These are phyloP conservation scores for Stevia rebaudiana DNA, from an alignment of 140 eudicot genomes.

Conservation along the genomic window DNA sequence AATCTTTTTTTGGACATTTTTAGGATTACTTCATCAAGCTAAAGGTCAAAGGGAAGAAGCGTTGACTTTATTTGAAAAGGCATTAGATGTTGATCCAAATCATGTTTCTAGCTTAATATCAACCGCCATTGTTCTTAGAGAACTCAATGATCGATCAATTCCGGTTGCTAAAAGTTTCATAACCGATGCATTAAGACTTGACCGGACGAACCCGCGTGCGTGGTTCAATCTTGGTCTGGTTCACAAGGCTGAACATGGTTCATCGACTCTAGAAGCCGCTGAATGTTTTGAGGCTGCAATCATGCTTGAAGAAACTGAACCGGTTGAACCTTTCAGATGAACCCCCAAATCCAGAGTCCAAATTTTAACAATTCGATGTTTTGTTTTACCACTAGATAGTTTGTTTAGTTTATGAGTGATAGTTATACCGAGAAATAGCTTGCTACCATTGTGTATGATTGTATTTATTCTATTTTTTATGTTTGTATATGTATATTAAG, in stretches of 20 bases:
- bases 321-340: conserved; percentile 84
- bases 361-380: conserved; percentile 8
- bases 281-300: conserved; percentile 94
- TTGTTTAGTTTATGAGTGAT: conserved; percentile 17
- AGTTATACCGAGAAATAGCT: conserved; percentile 7
- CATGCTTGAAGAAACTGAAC: conserved; percentile 73
- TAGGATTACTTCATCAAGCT: conserved; percentile 71
- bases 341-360: neutral
- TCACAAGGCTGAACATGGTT: conserved; percentile 47
- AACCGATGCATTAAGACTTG: conserved; percentile 65
- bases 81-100: conserved; percentile 66
- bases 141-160: conserved; percentile 37
- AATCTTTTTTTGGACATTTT: conserved; percentile 13
- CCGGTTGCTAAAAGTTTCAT: conserved; percentile 73
- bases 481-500: conserved; percentile 23
- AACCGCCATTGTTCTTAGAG: conserved; percentile 47
- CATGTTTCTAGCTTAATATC: conserved; percentile 91
- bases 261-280: conserved; percentile 59
- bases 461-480: conserved; percentile 4
- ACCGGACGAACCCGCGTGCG: conserved; percentile 56
- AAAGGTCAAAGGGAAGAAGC: conserved; percentile 70
- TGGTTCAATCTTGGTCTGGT: conserved; percentile 89
- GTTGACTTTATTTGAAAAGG: conserved; percentile 49
- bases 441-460: conserved; percentile 11
- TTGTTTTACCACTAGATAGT: conserved; percentile 12